phyloP scores from a whole-genome alignment of 257 asterid genomes.

The Scutellaria galericulata region DNA sequence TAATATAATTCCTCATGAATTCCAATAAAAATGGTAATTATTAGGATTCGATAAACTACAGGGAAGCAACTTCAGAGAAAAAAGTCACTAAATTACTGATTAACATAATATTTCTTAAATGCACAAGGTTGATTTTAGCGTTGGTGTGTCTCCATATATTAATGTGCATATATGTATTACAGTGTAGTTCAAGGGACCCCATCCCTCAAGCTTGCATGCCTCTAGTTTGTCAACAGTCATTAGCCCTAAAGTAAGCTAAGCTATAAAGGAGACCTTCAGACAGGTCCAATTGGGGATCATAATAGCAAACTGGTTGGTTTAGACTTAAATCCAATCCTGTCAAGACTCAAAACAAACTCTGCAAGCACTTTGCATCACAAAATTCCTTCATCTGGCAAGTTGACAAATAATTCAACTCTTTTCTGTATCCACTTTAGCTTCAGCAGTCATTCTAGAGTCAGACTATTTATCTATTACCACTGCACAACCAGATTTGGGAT shows the following conservation, averaged over 20 bases:
- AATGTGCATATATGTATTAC: neutral
- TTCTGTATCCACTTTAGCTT: neutral
- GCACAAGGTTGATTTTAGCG: neutral
- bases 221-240: neutral
- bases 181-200: neutral
- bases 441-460: conserved; percentile 5
- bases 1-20: neutral
- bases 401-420: conserved; percentile 10
- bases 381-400: neutral
- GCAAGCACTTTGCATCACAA: neutral
- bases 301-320: neutral
- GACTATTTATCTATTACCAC: conserved; percentile 2
- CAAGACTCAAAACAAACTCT: conserved; percentile 12
- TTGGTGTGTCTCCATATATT: neutral
- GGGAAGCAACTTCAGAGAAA: neutral
- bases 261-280: neutral
- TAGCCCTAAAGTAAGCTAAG: neutral
- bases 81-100: neutral
- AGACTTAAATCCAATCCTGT: neutral
- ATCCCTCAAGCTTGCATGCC: neutral
- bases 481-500: conserved; percentile 19
- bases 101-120: neutral
- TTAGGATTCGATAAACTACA: neutral
- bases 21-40: neutral
- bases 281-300: neutral